Base-by-base conservation (phyloP, 805 yeast genomes). In the Geotrichum ghanense region DNA sequence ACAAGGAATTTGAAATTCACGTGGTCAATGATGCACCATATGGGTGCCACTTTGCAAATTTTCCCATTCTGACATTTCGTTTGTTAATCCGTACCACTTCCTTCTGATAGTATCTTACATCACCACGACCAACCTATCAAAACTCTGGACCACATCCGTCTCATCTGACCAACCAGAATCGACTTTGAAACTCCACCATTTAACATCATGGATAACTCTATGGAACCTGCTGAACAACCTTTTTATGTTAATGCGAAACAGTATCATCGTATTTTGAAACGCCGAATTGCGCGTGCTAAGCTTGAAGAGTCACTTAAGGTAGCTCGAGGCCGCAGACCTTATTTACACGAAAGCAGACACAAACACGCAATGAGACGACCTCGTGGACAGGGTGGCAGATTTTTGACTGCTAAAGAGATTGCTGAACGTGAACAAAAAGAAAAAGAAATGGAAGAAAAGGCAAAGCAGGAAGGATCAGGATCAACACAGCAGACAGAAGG, bases 311-410 rank as follows among this genome's bases (percentile, higher is more conserved):
- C 79, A 41, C 72, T 90, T 52, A 83, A 86, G 59, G 84, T 84
- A 3, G 89, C 92, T 16, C 75, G 95, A 52, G 94, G 94, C 16
- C 77, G 97, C 56, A 82, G 83, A 61, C 97, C 97, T 10, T 90
- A 94, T 64, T 65, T 92, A 44, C 99, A 92, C 61, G 98, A 92
- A 65, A 86, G 96, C 17, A 75, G 99, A 57, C 99, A 92, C 63
- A 90, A 92, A 62, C 99, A 92, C 63, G 99, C 99, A 2, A 92
- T 92, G 98, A 76, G 97, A 61, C 76, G 99, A 62, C 97, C 98
- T 14, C 78, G 99, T 56, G 99, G 99, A 22, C 97, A 92, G 67
- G 98, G 98, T 25, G 99, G 99, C 4, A 72, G 99, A 50, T 92
- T 92, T 55, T 67, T 92, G 50, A 92, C 99, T 0, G 96, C 97